Evolutionary conservation across 2,329 filamentous ascomycete genomes (phyloP).

Genomic region (Neofusicoccum cordaticola): DNA sequence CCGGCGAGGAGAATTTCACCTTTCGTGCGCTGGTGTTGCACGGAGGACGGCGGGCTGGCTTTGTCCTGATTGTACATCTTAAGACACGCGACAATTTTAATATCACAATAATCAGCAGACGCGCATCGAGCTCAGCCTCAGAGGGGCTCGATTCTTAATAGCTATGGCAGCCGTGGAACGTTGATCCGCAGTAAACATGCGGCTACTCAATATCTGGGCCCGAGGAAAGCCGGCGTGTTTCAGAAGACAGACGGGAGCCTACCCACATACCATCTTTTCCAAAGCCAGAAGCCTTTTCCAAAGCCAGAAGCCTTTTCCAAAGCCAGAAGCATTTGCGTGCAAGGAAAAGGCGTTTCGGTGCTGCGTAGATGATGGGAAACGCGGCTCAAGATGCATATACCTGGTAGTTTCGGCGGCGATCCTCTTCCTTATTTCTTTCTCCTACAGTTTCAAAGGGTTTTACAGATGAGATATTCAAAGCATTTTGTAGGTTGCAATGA

Average conservation of each 20-base stretch:
- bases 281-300: no score
- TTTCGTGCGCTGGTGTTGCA: slow-evolving; percentile 10
- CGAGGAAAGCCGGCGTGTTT: neutral
- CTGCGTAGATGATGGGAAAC: neutral
- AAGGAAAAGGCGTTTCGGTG: neutral
- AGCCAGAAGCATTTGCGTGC: neutral
- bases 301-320: no score
- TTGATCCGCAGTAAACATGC: neutral
- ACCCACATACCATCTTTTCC: neutral
- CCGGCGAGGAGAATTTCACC: slow-evolving; percentile 17
- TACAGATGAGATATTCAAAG: neutral
- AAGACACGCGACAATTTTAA: neutral
- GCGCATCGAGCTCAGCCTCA: neutral
- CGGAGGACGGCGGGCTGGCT: slow-evolving; percentile 7
- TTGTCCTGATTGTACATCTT: slow-evolving; percentile 4
- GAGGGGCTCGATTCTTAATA: neutral
- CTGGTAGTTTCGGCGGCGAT: neutral
- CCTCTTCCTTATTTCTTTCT: neutral
- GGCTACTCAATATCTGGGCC: neutral
- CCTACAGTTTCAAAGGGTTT: neutral
- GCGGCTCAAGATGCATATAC: neutral
- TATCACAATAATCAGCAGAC: neutral
- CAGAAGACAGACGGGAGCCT: neutral
- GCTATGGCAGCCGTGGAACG: neutral
- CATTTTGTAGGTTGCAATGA: neutral